Base-by-base conservation (phyloP, 306 rosid genomes). In the Quercus suber region DNA sequence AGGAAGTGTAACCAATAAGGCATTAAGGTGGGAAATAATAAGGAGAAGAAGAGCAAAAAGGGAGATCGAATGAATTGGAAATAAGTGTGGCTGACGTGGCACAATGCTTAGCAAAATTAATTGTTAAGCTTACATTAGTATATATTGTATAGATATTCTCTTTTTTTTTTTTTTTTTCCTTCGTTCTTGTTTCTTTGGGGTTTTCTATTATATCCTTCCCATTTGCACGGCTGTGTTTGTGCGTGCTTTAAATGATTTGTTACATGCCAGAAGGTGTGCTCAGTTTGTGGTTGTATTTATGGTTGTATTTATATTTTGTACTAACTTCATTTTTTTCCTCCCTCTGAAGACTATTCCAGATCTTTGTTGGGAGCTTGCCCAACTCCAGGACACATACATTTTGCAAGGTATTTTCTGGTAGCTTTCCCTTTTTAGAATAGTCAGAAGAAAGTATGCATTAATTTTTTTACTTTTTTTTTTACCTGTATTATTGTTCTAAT, bases 341-440 rank as follows among this genome's bases (percentile, higher is more conserved):
- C 81, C 17, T 37, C 64, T 74, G 41, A 75, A 95, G 99, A 90
- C 90, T 75, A 95, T 93, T 86, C 97, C 96, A 60, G 98, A 90
- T 87, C 89, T 90, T 71, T 95, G 99, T 75, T 95, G 97, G 99
- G 97, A 95, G 85, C 85, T 95, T 78, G 99, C 98, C 87, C 98
- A 93, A 87, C 97, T 95, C 82, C 98, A 95, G 84, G 97, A 95
- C 81, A 95, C 99, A 4, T 93, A 95, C 83, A 93, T 95, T 86
- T 90, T 95, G 86, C 99, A 95, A 82, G 99, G 98, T 90, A 84
- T 51, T 69, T 33, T 75, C 58, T 30, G 19, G 3, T 49, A 71
- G 63, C 74, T 61, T 56, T 25, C 78, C 73, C 53, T 58, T 53
- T 76, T 13, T 41, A 64, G 57, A 83, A 37, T 41, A 27, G 51